Conservation (phyloP, 2,329 filamentous ascomycete genomes). For the Hypoxylon sp. region DNA sequence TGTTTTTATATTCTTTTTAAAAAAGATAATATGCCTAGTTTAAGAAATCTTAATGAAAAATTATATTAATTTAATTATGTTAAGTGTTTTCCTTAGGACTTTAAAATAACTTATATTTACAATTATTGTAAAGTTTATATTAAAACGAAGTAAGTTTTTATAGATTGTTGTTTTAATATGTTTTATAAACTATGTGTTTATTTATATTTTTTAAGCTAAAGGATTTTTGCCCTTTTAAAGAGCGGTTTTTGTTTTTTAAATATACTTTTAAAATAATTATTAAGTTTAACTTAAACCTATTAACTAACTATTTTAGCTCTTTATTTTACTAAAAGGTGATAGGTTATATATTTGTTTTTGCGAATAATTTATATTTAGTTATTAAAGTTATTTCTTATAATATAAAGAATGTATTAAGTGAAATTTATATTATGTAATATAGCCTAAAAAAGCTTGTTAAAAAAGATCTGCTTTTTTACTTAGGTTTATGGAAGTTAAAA, state of each 20-base stretch:
- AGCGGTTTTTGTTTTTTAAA: too few relatives aligned
- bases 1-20: neutral
- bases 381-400: neutral
- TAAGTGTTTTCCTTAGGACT: neutral
- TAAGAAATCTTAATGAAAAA: neutral
- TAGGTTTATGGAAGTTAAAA: neutral
- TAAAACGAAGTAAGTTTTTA: neutral
- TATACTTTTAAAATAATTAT: too few relatives aligned
- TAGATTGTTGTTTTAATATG: neutral
- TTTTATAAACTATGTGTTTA: neutral
- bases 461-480: neutral
- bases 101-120: neutral
- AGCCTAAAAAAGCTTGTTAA: neutral
- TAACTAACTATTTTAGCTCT: neutral
- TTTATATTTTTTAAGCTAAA: neutral
- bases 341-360: neutral
- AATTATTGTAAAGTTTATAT: neutral
- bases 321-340: constrained; percentile 2
- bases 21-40: neutral
- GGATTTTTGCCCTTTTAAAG: constrained; percentile 1
- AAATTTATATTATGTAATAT: neutral
- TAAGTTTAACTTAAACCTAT: neutral
- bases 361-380: constrained; percentile 1
- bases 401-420: neutral
- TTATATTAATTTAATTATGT: neutral